Conservation (phyloP, 805 yeast species). For the Kuraishia molischiana region DNA sequence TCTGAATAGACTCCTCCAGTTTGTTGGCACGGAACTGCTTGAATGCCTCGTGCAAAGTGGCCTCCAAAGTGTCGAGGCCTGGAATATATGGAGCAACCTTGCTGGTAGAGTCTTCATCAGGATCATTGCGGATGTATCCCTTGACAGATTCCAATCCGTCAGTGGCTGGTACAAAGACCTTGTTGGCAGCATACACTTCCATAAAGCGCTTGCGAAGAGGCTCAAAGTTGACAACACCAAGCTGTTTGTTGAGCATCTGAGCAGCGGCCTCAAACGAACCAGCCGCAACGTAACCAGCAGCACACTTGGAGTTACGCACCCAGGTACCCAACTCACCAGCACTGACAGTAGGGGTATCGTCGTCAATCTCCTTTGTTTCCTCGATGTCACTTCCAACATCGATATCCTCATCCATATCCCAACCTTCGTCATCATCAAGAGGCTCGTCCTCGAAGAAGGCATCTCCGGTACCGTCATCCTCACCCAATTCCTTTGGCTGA, state of each 20-base stretch:
- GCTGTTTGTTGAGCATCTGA: slow-evolving; percentile 80
- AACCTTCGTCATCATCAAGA: slow-evolving; percentile 59
- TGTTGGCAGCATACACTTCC: slow-evolving; percentile 75
- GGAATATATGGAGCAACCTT: slow-evolving; percentile 61
- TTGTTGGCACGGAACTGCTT: slow-evolving; percentile 76
- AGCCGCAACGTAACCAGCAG: slow-evolving; percentile 91
- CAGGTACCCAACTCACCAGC: slow-evolving; percentile 64
- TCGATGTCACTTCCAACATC: slow-evolving; percentile 49
- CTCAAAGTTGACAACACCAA: slow-evolving; percentile 78
- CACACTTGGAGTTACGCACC: slow-evolving; percentile 81
- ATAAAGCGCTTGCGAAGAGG: slow-evolving; percentile 78
- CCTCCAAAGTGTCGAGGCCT: slow-evolving; percentile 58
- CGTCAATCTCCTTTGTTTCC: slow-evolving; percentile 27
- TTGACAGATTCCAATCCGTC: slow-evolving; percentile 65
- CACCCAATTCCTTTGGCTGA: slow-evolving; percentile 14
- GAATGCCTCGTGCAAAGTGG: slow-evolving; percentile 63
- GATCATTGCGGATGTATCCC: slow-evolving; percentile 57
- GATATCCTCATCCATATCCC: slow-evolving; percentile 76
- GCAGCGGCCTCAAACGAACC: slow-evolving; percentile 97
- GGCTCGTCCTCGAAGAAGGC: slow-evolving; percentile 33
- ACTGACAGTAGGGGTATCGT: slow-evolving; percentile 17
- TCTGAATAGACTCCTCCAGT: slow-evolving; percentile 67
- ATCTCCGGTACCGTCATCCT: slow-evolving; percentile 25
- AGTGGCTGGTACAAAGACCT: slow-evolving; percentile 64
- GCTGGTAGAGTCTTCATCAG: slow-evolving; percentile 40